Base-by-base conservation (phyloP, 306 rosid species). In the Glycyrrhiza uralensis region DNA sequence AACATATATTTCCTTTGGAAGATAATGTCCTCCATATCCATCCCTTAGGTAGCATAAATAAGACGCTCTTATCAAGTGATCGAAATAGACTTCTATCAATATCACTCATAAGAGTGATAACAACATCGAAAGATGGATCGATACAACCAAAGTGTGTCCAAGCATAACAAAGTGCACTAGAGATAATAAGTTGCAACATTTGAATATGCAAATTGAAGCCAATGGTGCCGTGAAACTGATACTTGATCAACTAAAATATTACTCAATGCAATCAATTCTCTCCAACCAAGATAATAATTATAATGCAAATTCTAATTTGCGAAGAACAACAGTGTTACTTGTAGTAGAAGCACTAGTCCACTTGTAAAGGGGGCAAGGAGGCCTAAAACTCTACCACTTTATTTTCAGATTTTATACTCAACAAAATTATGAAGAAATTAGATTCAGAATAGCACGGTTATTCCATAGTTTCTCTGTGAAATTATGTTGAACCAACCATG, bases 241-340 rank as follows among this genome's bases (percentile, higher is more conserved):
- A 59, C 20, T 38, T 28, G 47, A 77, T 69, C 69, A 69, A 77
- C 41, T 6, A 52, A 70, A 29, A 38, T 69, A 41, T 47, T 33
- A 51, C 49, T 46, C 55, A 33, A 32, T 4, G 20, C 19, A 20
- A 28, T 38, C 23, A 47, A 26, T 44, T 24, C 57, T 72, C 57
- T 6, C 75, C 47, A 35, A 44, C 14, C 51, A 44, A 36, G 28
- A 63, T 54, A n/a, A 62, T 1, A 14, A 42, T 42, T 35, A 46
- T 1, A 35, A n/a, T 26, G 36, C 12, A 24, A 59, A 47, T 49
- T 59, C 38, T 24, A 52, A 54, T 10, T n/a, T 12, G 57, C 46
- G 70, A 76, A 30, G 32, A 17, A 35, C 56, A 55, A 13, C 22
- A 5, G 30, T 8, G 9, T 49, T 14, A 59, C 71, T 30, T 12